Evolutionary conservation across 225 moss, liverwort and hornwort genomes (phyloP).

Genomic region (Sphagnum tenellum): DNA sequence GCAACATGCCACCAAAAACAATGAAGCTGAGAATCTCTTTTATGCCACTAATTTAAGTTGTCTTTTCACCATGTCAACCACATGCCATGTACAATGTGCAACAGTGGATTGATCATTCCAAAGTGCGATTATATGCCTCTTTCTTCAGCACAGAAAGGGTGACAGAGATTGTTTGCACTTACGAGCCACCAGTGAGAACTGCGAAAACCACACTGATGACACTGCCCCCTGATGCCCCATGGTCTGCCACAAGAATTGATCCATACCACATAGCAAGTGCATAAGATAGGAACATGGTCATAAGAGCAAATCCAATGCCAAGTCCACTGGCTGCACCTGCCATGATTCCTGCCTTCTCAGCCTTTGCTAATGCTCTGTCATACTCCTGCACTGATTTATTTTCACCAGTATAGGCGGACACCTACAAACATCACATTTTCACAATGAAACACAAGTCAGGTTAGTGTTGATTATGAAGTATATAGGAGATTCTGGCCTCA

Average conservation of each 20-base stretch:
- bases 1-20: too few relatives aligned
- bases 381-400: conserved; percentile 67
- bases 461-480: too few relatives aligned
- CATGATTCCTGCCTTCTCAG: conserved; percentile 54
- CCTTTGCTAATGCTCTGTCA: conserved; percentile 46
- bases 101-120: too few relatives aligned
- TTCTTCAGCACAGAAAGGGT: too few relatives aligned
- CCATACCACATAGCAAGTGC: conserved; percentile 83
- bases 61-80: too few relatives aligned
- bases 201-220: conserved; percentile 71
- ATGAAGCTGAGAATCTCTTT: too few relatives aligned
- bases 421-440: conserved; percentile 21
- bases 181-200: conserved; percentile 68
- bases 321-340: conserved; percentile 35
- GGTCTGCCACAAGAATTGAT: conserved; percentile 48
- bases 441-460: too few relatives aligned
- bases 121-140: too few relatives aligned
- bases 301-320: conserved; percentile 54
- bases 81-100: too few relatives aligned
- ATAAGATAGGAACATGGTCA: conserved; percentile 48
- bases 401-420: conserved; percentile 73
- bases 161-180: conserved; percentile 13
- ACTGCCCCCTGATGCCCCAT: conserved; percentile 42
- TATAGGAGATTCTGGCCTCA: too few relatives aligned
- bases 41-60: too few relatives aligned